Evolutionary conservation across 148 eudicot genomes (phyloP).

Genomic region (Rhododendron ferrugineum): DNA sequence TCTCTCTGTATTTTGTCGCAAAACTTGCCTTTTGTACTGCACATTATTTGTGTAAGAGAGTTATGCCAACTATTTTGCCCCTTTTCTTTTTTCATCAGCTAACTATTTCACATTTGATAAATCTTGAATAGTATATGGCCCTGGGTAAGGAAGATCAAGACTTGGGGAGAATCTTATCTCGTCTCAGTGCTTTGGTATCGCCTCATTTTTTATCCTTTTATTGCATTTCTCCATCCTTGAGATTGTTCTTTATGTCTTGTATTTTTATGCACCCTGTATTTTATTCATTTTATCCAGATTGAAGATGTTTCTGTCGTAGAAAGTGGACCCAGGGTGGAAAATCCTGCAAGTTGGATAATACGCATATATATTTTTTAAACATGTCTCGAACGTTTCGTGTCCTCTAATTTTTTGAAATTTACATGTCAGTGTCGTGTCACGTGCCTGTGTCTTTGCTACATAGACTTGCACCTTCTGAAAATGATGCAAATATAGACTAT

Average conservation of each 20-base stretch:
- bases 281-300: constrained; percentile 34
- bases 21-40: too few relatives aligned
- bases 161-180: constrained; percentile 38
- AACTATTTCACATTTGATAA: not conserved
- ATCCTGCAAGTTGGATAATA: too few relatives aligned
- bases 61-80: too few relatives aligned
- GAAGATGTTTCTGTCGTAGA: constrained; percentile 61
- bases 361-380: too few relatives aligned
- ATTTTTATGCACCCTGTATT: not conserved
- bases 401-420: too few relatives aligned
- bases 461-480: too few relatives aligned
- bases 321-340: constrained; percentile 52
- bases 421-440: too few relatives aligned
- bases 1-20: too few relatives aligned
- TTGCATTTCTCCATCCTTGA: not conserved
- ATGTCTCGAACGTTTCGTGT: too few relatives aligned
- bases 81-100: not conserved
- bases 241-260: not conserved
- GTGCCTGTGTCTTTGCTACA: too few relatives aligned
- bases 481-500: too few relatives aligned
- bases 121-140: constrained; percentile 47
- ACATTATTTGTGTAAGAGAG: too few relatives aligned
- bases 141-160: constrained; percentile 36
- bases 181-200: constrained; percentile 46
- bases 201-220: constrained; percentile 1